phyloP scores from a whole-genome alignment of 2,329 filamentous ascomycete genomes.

The Stemphylium vesicarium region DNA sequence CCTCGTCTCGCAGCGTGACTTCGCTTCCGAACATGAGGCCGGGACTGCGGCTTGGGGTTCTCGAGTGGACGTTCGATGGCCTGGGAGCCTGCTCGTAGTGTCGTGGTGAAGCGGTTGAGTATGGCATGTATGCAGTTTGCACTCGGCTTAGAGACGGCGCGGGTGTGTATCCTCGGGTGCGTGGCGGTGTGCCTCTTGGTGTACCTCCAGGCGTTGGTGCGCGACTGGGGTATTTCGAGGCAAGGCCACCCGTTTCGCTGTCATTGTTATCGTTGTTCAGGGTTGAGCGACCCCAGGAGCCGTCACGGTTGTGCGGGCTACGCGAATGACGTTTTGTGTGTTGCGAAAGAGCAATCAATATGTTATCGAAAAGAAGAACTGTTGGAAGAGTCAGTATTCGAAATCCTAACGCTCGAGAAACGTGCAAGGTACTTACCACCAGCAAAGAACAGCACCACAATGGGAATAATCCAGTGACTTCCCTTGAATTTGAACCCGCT shows the following conservation, averaged over 20 bases:
- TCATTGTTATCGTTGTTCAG: conserved; percentile 4
- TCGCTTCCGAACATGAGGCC: not conserved
- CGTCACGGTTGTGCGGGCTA: conserved; percentile 11
- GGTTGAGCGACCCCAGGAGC: conserved; percentile 14
- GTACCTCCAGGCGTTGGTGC: not conserved
- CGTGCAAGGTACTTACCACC: conserved; percentile 11
- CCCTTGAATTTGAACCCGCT: conserved; percentile 31
- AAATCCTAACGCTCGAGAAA: not conserved
- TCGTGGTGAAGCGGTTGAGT: conserved; percentile 7
- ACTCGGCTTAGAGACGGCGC: conserved; percentile 1
- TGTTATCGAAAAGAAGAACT: conserved; percentile 27
- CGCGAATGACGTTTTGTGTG: conserved; percentile 11
- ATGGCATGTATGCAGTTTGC: conserved; percentile 11
- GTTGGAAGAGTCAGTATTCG: not conserved
- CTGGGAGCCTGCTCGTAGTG: not conserved
- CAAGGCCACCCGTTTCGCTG: not conserved
- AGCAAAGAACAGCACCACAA: conserved; percentile 28
- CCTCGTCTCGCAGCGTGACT: conserved; percentile 1
- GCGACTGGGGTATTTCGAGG: conserved; percentile 8
- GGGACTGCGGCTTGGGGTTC: not conserved
- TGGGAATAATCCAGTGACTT: conserved; percentile 31
- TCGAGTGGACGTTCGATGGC: not conserved
- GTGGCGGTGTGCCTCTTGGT: not conserved
- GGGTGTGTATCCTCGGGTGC: not conserved
- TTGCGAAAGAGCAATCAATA: conserved; percentile 17